A percentile compares a stretch with the other conserved stretches of the same genome.
Conservation (phyloP, 306 rosid genomes). For the Sicyos baderoa region DNA sequence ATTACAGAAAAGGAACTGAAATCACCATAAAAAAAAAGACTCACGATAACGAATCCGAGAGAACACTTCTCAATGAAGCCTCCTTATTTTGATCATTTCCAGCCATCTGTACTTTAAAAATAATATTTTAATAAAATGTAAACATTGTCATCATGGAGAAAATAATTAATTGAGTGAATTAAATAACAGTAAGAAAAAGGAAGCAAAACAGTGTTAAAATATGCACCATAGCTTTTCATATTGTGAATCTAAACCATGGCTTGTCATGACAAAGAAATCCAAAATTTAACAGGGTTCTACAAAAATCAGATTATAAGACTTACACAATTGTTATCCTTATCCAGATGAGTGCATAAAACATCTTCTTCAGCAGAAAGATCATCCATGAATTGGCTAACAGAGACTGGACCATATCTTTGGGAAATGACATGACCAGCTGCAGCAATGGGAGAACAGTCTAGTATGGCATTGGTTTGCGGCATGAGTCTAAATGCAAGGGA, state of each 20-base stretch:
- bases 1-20: background rate
- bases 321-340: slow-evolving; percentile 50
- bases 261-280: background rate
- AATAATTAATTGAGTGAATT: background rate
- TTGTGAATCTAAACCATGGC: background rate
- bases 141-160: background rate
- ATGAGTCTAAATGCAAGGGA: slow-evolving; percentile 90
- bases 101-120: slow-evolving; percentile 39
- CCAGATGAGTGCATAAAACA: slow-evolving; percentile 51
- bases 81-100: slow-evolving; percentile 58
- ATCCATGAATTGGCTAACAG: slow-evolving; percentile 99
- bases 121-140: slow-evolving; percentile 14
- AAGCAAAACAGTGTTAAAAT: background rate
- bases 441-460: slow-evolving; percentile 90
- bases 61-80: slow-evolving; percentile 75
- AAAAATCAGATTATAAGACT: slow-evolving; percentile 31
- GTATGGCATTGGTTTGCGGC: slow-evolving; percentile 85
- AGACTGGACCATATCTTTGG: slow-evolving; percentile 76
- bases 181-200: background rate
- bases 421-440: slow-evolving; percentile 95
- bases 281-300: background rate
- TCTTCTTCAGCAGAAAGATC: slow-evolving; percentile 92
- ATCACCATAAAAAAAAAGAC: slow-evolving; percentile 29
- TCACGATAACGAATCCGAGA: slow-evolving; percentile 91
- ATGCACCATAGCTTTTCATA: background rate